Evolutionary conservation across 768 basidiomycete genomes (phyloP).

Genomic region (Favolaschia claudopus): DNA sequence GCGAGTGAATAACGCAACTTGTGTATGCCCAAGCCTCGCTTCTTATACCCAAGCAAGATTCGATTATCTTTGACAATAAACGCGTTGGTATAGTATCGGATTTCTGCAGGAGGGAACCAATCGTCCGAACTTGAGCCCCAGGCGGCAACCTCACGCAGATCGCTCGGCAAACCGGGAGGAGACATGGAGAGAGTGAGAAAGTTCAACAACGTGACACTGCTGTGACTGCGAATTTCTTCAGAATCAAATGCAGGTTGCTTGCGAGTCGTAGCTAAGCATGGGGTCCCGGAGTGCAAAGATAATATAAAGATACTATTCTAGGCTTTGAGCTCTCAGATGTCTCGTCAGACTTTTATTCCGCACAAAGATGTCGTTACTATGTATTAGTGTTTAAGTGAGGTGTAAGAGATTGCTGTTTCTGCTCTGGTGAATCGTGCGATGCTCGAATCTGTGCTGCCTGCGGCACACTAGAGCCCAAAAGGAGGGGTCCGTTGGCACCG

Average conservation of each 20-base stretch:
- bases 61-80: conserved; percentile 65
- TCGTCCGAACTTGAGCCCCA: conserved; percentile 22
- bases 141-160: background rate
- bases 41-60: conserved; percentile 81
- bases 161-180: conserved; percentile 15
- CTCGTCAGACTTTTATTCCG: no score
- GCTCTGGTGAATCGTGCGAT: no score
- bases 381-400: no score
- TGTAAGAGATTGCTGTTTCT: no score
- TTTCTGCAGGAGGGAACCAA: conserved; percentile 21
- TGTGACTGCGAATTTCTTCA: no score
- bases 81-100: conserved; percentile 70
- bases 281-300: no score
- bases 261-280: no score
- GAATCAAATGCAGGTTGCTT: no score
- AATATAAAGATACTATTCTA: no score
- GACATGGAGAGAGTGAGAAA: background rate
- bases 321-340: no score
- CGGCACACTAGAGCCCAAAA: conserved; percentile 30
- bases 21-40: conserved; percentile 75
- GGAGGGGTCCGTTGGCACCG: conserved; percentile 47
- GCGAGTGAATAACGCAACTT: conserved; percentile 49
- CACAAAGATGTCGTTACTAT: no score
- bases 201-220: background rate
- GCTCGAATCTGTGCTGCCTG: no score